Evolutionary conservation across 495 filamentous ascomycete genomes (phyloP).

Genomic region (Penicillium riverlandense): DNA sequence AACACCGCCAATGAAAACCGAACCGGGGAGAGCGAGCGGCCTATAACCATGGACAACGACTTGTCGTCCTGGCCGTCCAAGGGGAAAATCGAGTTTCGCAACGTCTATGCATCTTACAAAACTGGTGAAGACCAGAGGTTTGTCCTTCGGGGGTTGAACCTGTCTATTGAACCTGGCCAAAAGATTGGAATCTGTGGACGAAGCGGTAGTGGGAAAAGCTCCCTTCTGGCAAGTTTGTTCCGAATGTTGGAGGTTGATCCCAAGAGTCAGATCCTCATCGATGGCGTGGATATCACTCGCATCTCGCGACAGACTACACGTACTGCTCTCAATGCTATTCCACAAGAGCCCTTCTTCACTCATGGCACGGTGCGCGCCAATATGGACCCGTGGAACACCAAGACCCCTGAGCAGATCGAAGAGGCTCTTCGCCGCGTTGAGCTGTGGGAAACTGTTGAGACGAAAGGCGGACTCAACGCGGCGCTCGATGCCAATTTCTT

Average conservation of each 20-base stretch:
- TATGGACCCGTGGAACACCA: slow-evolving; percentile 17
- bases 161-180: neutral
- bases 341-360: slow-evolving; percentile 29
- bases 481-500: slow-evolving; percentile 4
- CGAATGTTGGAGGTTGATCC: slow-evolving; percentile 18
- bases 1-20: slow-evolving; percentile 3
- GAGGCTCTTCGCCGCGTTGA: slow-evolving; percentile 14
- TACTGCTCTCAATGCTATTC: slow-evolving; percentile 18
- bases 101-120: slow-evolving; percentile 2
- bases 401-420: slow-evolving; percentile 9
- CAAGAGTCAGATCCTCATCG: slow-evolving; percentile 8
- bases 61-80: neutral
- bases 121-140: neutral
- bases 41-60: too few relatives aligned
- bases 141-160: neutral
- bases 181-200: slow-evolving; percentile 16
- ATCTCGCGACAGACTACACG: slow-evolving; percentile 12
- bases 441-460: slow-evolving; percentile 9
- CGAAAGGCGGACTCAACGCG: slow-evolving; percentile 15
- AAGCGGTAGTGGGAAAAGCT: slow-evolving; percentile 28
- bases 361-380: slow-evolving; percentile 24
- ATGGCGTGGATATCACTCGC: slow-evolving; percentile 2
- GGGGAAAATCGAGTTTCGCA: slow-evolving; percentile 1
- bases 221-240: slow-evolving; percentile 18
- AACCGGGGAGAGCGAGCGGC: neutral